phyloP scores from a whole-genome alignment of 495 filamentous ascomycete genomes.

The Lepidopterella palustris region DNA sequence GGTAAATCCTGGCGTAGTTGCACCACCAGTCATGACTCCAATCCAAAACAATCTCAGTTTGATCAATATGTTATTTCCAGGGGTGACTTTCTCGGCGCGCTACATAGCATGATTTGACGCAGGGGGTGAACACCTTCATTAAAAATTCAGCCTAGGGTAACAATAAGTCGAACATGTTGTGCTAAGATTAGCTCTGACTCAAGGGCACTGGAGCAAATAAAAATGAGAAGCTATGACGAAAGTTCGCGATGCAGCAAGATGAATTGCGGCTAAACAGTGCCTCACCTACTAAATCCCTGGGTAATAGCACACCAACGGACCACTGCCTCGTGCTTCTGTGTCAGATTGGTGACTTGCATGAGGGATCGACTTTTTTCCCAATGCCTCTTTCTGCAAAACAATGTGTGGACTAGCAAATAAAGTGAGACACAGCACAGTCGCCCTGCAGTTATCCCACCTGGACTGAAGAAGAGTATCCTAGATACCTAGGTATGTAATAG shows the following conservation, averaged over 20 bases:
- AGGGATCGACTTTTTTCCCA: too few species aligned
- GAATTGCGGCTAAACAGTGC: background rate
- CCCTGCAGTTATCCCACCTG: too few species aligned
- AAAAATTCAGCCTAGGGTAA: background rate
- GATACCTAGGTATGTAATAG: too few species aligned
- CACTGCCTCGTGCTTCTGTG: background rate
- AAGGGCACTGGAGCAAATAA: background rate
- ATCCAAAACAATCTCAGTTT: background rate
- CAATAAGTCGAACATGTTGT: background rate
- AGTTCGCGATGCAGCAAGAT: background rate
- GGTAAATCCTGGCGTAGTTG: background rate
- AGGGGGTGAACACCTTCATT: background rate
- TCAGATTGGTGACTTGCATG: background rate
- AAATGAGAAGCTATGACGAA: constrained; percentile 1
- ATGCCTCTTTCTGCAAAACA: too few species aligned
- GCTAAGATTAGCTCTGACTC: background rate
- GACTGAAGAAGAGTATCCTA: too few species aligned
- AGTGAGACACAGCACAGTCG: too few species aligned
- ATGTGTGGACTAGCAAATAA: too few species aligned
- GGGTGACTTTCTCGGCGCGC: background rate
- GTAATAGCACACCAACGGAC: background rate
- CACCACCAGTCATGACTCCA: background rate
- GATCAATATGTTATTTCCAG: background rate
- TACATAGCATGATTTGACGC: constrained; percentile 1
- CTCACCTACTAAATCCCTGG: background rate